Conservation (phyloP, 1,284 basidiomycete species). For the Ceratorhiza oryzae-sativae region DNA sequence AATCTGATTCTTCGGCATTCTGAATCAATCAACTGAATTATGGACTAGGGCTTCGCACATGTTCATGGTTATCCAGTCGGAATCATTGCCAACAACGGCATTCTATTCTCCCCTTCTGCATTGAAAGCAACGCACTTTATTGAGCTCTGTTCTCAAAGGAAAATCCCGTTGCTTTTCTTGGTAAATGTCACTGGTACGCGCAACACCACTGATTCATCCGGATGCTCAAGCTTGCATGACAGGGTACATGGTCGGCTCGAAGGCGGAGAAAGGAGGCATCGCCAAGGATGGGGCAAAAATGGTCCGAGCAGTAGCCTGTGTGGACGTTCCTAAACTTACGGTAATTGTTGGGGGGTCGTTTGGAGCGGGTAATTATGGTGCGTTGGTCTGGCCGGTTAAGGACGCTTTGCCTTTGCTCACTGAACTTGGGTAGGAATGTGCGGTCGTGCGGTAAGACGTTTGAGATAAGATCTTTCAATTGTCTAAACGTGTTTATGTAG, state of each 20-base stretch:
- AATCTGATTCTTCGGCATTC: not conserved
- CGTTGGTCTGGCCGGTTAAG: constrained; percentile 46
- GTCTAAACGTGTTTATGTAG: constrained; percentile 51
- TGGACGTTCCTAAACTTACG: constrained; percentile 93
- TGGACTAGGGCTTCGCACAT: constrained; percentile 80
- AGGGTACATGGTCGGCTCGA: constrained; percentile 95
- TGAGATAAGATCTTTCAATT: not conserved
- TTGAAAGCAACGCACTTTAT: constrained; percentile 96
- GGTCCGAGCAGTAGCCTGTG: constrained; percentile 94
- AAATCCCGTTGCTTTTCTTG: constrained; percentile 89
- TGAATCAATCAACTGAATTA: not conserved
- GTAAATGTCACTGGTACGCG: constrained; percentile 84
- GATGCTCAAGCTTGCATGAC: not conserved
- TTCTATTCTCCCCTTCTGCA: constrained; percentile 91
- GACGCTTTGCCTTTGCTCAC: constrained; percentile 28
- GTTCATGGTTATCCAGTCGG: constrained; percentile 89
- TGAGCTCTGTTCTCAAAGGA: constrained; percentile 89
- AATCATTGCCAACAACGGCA: constrained; percentile 93
- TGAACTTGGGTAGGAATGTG: constrained; percentile 70
- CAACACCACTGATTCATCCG: constrained; percentile 2
- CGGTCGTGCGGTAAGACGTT: constrained; percentile 71
- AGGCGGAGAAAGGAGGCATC: constrained; percentile 93
- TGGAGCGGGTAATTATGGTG: constrained; percentile 93
- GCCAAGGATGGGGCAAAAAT: constrained; percentile 98
- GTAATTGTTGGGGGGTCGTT: constrained; percentile 95